These are phyloP conservation scores for Paxillus ammoniavirescens DNA, from an alignment of 768 basidiomycete species.

Conservation along the genomic window DNA sequence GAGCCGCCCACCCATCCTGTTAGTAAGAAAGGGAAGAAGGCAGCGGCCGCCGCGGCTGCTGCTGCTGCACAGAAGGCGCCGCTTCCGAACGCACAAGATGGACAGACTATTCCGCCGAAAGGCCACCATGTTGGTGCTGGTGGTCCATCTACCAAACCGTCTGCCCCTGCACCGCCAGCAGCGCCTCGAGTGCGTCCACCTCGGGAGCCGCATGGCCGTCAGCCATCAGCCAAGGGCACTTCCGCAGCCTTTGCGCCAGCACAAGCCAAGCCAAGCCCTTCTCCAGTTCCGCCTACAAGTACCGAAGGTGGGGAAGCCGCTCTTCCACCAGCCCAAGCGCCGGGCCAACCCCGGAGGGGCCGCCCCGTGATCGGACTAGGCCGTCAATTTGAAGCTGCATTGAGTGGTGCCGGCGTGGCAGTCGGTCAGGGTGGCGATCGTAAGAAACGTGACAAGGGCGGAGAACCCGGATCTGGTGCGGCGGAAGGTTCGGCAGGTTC, in stretches of 20 bases:
- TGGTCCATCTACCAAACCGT: constrained; percentile 15
- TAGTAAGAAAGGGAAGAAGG: constrained; percentile 39
- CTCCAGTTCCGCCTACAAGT: background rate
- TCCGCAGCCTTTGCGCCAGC: background rate
- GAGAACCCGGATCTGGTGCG: constrained; percentile 5
- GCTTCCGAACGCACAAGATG: constrained; percentile 6
- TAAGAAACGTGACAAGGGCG: constrained; percentile 36
- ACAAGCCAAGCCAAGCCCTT: background rate
- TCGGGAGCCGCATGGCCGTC: constrained; percentile 16
- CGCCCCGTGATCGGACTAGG: constrained; percentile 64
- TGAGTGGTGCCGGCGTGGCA: constrained; percentile 58
- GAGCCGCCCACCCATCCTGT: constrained; percentile 20
- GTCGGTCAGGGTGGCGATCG: constrained; percentile 32
- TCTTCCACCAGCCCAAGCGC: constrained; percentile 23
- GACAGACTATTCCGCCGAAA: constrained; percentile 4
- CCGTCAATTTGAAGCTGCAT: constrained; percentile 70
- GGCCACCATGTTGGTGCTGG: constrained; percentile 1
- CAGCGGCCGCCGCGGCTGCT: constrained; percentile 26
- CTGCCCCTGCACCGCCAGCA: constrained; percentile 4
- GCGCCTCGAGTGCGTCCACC: constrained; percentile 16
- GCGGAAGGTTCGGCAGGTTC: background rate
- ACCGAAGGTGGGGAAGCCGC: constrained; percentile 9
- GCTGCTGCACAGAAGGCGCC: constrained; percentile 23
- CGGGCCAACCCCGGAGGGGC: constrained; percentile 38
- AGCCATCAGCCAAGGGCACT: constrained; percentile 12